These are phyloP conservation scores for Inonotus hispidus DNA, from an alignment of 1,284 basidiomycete genomes.

Conservation along the genomic window DNA sequence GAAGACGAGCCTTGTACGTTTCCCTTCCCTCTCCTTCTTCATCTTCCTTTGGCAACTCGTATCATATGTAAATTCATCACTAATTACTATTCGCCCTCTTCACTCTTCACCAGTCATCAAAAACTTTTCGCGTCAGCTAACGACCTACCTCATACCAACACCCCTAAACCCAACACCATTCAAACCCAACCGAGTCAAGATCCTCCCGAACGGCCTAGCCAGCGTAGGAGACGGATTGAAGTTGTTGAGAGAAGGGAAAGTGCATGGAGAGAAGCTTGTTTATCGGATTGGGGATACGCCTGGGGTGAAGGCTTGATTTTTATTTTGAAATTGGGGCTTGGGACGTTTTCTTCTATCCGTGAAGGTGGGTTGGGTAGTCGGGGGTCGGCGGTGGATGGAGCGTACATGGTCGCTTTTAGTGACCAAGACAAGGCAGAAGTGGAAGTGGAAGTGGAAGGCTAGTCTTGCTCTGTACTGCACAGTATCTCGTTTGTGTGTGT, in stretches of 20 bases:
- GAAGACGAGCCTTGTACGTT: constrained; percentile 14
- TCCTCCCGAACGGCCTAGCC: constrained; percentile 26
- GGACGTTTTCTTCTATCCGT: too few relatives aligned
- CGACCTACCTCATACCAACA: neutral
- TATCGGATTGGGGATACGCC: constrained; percentile 28
- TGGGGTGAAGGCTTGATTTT: neutral
- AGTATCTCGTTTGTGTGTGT: too few relatives aligned
- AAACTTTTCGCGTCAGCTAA: constrained; percentile 11
- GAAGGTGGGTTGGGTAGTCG: too few relatives aligned
- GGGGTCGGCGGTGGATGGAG: too few relatives aligned
- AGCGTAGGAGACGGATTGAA: constrained; percentile 27
- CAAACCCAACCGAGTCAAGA: constrained; percentile 22
- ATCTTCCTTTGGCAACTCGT: too few relatives aligned
- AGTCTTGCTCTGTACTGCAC: too few relatives aligned
- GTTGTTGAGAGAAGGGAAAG: constrained; percentile 24
- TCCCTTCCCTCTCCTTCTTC: neutral
- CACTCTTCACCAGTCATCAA: constrained; percentile 1
- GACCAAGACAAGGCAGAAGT: too few relatives aligned
- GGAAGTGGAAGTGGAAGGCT: too few relatives aligned
- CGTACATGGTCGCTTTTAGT: too few relatives aligned
- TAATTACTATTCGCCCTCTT: neutral
- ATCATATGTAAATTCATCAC: too few relatives aligned
- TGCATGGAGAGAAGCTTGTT: constrained; percentile 30
- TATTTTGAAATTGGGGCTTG: too few relatives aligned
- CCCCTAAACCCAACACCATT: neutral